Percentiles rank a stretch among this genome's conserved stretches.
Evolutionary conservation across 352 stramenopile species (phyloP).

Genomic region (Saprolegnia parasitica): DNA sequence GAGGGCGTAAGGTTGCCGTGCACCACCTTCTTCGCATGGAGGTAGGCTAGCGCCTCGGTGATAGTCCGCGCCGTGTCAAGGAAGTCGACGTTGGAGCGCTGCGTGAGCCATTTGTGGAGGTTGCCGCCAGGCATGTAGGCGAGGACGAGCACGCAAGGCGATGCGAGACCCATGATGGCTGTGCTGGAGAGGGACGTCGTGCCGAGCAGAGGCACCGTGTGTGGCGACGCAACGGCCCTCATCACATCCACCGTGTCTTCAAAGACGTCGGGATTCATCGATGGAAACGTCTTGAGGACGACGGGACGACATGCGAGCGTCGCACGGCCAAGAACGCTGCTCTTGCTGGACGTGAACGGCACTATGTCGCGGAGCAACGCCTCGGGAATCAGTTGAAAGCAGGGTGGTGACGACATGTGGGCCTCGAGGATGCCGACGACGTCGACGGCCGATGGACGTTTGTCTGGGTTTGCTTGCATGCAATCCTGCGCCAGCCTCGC

Average conservation of each 20-base stretch:
- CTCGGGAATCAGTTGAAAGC: neutral
- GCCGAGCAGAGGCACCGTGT: too few relatives aligned
- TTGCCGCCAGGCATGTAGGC: neutral
- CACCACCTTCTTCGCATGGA: neutral
- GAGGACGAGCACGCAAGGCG: neutral
- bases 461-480: slow-evolving; percentile 71
- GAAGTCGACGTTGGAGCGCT: neutral
- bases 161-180: too few relatives aligned
- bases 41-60: neutral
- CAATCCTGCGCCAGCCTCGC: neutral
- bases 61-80: neutral
- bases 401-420: neutral
- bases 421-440: neutral
- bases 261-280: too few relatives aligned
- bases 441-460: slow-evolving; percentile 47
- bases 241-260: too few relatives aligned
- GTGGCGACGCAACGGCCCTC: too few relatives aligned
- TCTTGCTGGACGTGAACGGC: too few relatives aligned
- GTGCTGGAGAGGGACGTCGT: too few relatives aligned
- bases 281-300: too few relatives aligned
- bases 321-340: too few relatives aligned
- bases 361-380: too few relatives aligned
- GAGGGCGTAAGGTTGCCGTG: neutral
- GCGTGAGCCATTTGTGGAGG: neutral
- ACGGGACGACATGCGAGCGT: too few relatives aligned